These are phyloP conservation scores for Mortierella antarctica DNA, from an alignment of 192 early-diverging fungal genomes.

Conservation along the genomic window DNA sequence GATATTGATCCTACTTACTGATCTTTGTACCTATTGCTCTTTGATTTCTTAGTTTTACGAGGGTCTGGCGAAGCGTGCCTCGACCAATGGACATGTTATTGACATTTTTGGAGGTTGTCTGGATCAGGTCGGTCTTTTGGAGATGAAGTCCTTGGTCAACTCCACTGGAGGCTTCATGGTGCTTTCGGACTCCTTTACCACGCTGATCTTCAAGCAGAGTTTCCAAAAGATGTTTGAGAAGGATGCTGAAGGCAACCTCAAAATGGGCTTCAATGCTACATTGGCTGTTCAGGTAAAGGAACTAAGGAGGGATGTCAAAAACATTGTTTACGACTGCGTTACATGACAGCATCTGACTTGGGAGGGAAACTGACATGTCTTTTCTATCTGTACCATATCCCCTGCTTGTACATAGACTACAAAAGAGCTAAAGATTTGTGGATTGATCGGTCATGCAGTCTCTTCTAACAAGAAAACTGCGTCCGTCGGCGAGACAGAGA, in stretches of 20 bases:
- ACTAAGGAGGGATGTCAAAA: not conserved
- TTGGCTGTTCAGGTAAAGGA: constrained; percentile 88
- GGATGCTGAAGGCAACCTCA: constrained; percentile 88
- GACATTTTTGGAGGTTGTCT: constrained; percentile 98
- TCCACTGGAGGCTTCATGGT: constrained; percentile 95
- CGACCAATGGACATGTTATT: constrained; percentile 90
- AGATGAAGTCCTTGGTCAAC: constrained; percentile 95
- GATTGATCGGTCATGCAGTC: constrained; percentile 96
- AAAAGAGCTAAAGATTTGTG: constrained; percentile 95
- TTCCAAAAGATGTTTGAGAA: constrained; percentile 96
- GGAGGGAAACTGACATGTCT: not conserved
- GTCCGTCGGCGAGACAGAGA: constrained; percentile 97
- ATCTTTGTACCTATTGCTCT: too few relatives aligned
- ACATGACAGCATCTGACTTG: not conserved
- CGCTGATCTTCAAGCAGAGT: constrained; percentile 97
- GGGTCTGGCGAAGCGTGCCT: constrained; percentile 83
- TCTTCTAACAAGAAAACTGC: constrained; percentile 92
- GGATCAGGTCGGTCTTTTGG: constrained; percentile 96
- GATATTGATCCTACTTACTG: too few relatives aligned
- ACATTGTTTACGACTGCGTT: not conserved
- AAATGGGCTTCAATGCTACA: constrained; percentile 98
- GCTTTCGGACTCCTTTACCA: constrained; percentile 95
- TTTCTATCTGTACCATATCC: not conserved
- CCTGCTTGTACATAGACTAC: constrained; percentile 71
- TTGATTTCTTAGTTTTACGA: constrained; percentile 84